phyloP scores from a whole-genome alignment of 805 yeast species.

The Myxozyma melibiosi region DNA sequence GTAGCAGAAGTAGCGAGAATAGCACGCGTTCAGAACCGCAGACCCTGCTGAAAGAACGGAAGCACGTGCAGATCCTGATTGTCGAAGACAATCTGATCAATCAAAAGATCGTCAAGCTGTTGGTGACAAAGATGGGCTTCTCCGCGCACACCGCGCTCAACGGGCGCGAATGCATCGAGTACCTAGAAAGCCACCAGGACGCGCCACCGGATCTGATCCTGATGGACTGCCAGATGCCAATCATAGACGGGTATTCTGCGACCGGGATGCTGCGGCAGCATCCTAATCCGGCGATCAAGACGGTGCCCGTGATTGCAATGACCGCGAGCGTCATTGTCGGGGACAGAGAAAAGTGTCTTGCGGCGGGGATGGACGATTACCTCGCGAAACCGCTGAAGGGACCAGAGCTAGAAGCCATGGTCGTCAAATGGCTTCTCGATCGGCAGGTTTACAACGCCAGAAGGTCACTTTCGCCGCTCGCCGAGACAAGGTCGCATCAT shows the following conservation, averaged over 20 bases:
- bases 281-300: slow-evolving; percentile 39
- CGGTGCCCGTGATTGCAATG: slow-evolving; percentile 73
- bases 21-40: too few relatives aligned
- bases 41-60: background rate
- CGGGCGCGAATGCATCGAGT: slow-evolving; percentile 17
- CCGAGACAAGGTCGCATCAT: too few relatives aligned
- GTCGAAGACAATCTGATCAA: slow-evolving; percentile 22
- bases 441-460: background rate
- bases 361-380: slow-evolving; percentile 77
- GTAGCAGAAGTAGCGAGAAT: too few relatives aligned
- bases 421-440: slow-evolving; percentile 19
- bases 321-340: slow-evolving; percentile 84
- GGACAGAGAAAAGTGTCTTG: slow-evolving; percentile 68
- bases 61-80: slow-evolving; percentile 6
- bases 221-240: slow-evolving; percentile 41
- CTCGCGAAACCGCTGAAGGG: slow-evolving; percentile 58
- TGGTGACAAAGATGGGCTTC: slow-evolving; percentile 16
- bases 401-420: slow-evolving; percentile 13
- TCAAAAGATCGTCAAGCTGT: slow-evolving; percentile 17
- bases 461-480: too few relatives aligned
- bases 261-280: slow-evolving; percentile 32
- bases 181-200: background rate
- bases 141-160: slow-evolving; percentile 12
- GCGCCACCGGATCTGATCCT: slow-evolving; percentile 34
- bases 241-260: slow-evolving; percentile 39